A percentile compares a stretch with the other conserved stretches of the same genome.
Conservation (phyloP, 2,329 filamentous ascomycete genomes). For the Sclerotinia minor region DNA sequence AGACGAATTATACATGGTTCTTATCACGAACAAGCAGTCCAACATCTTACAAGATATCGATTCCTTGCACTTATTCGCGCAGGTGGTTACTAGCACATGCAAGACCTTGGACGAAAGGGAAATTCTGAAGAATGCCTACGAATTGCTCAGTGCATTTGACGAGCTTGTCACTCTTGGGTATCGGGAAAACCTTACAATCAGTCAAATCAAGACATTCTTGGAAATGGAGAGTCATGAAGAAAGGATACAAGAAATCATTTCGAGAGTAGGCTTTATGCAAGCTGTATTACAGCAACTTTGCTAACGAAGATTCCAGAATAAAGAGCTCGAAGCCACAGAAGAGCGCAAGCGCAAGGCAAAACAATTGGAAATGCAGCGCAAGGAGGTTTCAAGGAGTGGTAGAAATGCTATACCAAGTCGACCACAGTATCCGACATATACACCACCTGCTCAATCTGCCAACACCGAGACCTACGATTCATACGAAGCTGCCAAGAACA, state of each 20-base stretch:
- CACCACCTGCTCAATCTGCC: slow-evolving; percentile 70
- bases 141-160: slow-evolving; percentile 93
- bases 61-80: slow-evolving; percentile 94
- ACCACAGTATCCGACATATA: slow-evolving; percentile 86
- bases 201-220: slow-evolving; percentile 98
- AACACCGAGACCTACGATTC: slow-evolving; percentile 83
- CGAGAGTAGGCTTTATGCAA: slow-evolving; percentile 59
- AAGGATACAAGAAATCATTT: slow-evolving; percentile 97
- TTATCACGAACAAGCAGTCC: slow-evolving; percentile 98
- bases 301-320: slow-evolving; percentile 64
- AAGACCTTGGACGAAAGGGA: slow-evolving; percentile 94
- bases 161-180: slow-evolving; percentile 96
- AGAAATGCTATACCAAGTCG: slow-evolving; percentile 68
- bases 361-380: slow-evolving; percentile 97
- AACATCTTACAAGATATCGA: slow-evolving; percentile 99
- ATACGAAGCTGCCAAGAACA: slow-evolving; percentile 98
- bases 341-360: slow-evolving; percentile 98
- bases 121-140: slow-evolving; percentile 92
- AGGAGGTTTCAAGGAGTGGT: slow-evolving; percentile 81
- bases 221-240: slow-evolving; percentile 99
- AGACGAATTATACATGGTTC: slow-evolving; percentile 98
- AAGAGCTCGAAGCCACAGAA: slow-evolving; percentile 96
- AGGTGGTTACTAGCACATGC: slow-evolving; percentile 95
- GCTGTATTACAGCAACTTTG: slow-evolving; percentile 13
- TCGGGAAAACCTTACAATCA: slow-evolving; percentile 91